phyloP scores from a whole-genome alignment of 352 stramenopile genomes.

The Thraustotheca clavata region DNA sequence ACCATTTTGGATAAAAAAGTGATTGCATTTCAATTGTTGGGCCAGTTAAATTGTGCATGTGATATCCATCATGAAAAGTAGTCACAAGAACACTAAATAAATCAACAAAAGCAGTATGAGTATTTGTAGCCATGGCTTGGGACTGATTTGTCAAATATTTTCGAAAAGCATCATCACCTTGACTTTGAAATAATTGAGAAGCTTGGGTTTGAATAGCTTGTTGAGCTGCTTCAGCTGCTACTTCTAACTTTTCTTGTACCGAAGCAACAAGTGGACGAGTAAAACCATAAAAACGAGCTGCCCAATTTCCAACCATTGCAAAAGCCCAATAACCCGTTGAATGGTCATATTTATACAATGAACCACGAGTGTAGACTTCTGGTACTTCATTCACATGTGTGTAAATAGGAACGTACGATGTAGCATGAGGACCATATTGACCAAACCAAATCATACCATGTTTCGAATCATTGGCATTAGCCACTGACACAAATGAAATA shows the following conservation, averaged over 20 bases:
- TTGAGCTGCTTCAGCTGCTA: conserved; percentile 32
- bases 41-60: conserved; percentile 47
- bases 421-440: conserved; percentile 86
- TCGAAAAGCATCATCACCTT: conserved; percentile 38
- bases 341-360: conserved; percentile 54
- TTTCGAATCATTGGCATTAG: conserved; percentile 43
- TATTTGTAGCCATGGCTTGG: conserved; percentile 39
- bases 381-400: conserved; percentile 47
- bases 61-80: conserved; percentile 74
- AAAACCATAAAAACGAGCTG: conserved; percentile 59
- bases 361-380: conserved; percentile 38
- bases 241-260: conserved; percentile 56
- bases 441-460: conserved; percentile 78
- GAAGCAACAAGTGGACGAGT: conserved; percentile 48
- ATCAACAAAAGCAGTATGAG: conserved; percentile 41
- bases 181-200: conserved; percentile 27
- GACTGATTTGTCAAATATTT: conserved; percentile 50
- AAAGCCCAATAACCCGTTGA: conserved; percentile 69
- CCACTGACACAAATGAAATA: conserved; percentile 82
- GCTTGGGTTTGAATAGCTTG: conserved; percentile 24
- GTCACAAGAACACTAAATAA: conserved; percentile 66
- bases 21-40: conserved; percentile 35
- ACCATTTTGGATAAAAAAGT: conserved; percentile 84
- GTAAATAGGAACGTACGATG: conserved; percentile 87
- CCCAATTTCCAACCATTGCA: conserved; percentile 83